Base-by-base conservation (phyloP, 495 filamentous ascomycete species). In the Penicillium simplicissimum region DNA sequence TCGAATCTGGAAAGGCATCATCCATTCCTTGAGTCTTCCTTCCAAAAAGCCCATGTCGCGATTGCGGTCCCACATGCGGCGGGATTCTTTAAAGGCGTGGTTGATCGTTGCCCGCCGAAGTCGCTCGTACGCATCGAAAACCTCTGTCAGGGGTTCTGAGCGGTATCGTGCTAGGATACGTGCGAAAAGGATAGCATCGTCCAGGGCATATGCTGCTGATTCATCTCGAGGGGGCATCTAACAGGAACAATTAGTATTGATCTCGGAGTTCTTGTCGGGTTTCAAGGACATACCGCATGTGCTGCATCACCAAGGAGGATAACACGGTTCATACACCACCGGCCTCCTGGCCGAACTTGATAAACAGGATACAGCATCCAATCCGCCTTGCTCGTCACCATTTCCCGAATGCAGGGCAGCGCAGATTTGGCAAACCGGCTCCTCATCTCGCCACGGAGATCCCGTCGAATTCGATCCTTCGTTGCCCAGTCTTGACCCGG, bases 211-310 rank as follows among this genome's bases (percentile, higher is more conserved):
- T 13, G 84, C 82, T 8, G 84, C 85, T 15, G 78, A 81, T 69
- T 88, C 85, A 45, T 85, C 85, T 23, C 84, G 82, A 5, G 85
- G 85, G 1, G 85, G 84, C 85, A 87, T 87, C 78, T 81, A 52
- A 9, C 37, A 4, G 0, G 33, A 6, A 48, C n/a, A 23, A 40
- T 74, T 66, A 59, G 56, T 48, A 58, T 47, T 4, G 37, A 33
- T 13, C 7, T 52, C 11, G n/a, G 8, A 2, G 36, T 11, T 4
- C 17, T 0, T 11, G 17, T 17, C 4, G 7, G 3, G 47, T 25
- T 25, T 28, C 28, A 33, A 13, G 19, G 21, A 78, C 81, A 23
- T 76, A 84, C 82, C 8, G 84, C 86, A 71, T 87, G 84, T n/a
- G 84, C 84, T 43, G 83, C 79, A 71, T 87, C 84, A 10, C 83